Evolutionary conservation across 2,329 filamentous ascomycete genomes (phyloP).

Genomic region (Aspergillus phoenicis): DNA sequence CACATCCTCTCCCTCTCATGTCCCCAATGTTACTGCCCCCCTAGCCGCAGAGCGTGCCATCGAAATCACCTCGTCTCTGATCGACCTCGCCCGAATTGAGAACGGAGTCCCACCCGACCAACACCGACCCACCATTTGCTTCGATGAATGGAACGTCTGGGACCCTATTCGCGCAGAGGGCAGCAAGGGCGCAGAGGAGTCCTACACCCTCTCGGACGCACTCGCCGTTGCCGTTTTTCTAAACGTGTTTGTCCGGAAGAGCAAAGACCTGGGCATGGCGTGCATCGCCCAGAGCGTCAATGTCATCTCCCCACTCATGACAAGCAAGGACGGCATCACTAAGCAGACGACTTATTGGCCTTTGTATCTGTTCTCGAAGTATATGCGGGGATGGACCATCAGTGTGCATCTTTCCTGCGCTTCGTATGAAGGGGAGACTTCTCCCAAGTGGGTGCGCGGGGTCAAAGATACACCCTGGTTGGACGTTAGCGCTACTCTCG

Average conservation of each 20-base stretch:
- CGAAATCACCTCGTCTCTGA: conserved; percentile 67
- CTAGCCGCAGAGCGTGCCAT: conserved; percentile 73
- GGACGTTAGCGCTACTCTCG: conserved; percentile 44
- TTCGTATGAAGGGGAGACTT: conserved; percentile 63
- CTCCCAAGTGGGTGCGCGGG: conserved; percentile 41
- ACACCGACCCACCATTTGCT: conserved; percentile 72
- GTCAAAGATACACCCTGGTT: conserved; percentile 67
- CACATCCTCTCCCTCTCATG: conserved; percentile 61
- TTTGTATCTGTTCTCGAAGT: conserved; percentile 67
- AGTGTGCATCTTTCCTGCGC: conserved; percentile 65
- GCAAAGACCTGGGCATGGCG: conserved; percentile 72
- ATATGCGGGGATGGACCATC: conserved; percentile 73
- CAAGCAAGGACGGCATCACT: conserved; percentile 62
- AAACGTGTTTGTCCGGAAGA: conserved; percentile 75
- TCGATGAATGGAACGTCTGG: conserved; percentile 87
- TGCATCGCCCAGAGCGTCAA: conserved; percentile 79
- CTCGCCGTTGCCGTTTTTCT: conserved; percentile 75
- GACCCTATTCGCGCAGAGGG: conserved; percentile 71
- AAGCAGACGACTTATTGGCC: conserved; percentile 79
- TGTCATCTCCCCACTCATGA: conserved; percentile 77
- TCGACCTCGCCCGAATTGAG: conserved; percentile 73
- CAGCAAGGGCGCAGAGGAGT: conserved; percentile 71
- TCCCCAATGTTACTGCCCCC: conserved; percentile 64
- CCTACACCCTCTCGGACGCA: conserved; percentile 73
- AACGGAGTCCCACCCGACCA: conserved; percentile 59